These are phyloP conservation scores for Aspergillus sparsus DNA, from an alignment of 495 filamentous ascomycete species.

Conservation along the genomic window DNA sequence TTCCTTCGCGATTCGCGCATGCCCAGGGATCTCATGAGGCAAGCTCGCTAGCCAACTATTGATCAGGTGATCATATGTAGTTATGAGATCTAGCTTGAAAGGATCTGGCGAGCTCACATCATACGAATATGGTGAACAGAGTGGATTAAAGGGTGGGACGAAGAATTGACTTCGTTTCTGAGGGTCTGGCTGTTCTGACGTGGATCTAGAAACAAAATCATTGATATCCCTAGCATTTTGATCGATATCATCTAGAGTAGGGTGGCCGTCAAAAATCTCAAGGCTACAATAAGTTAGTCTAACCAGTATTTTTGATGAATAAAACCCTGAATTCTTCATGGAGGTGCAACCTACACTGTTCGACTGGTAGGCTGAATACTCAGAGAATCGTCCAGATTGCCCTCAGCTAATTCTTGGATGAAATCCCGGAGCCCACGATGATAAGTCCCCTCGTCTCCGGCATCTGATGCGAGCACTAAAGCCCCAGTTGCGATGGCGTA, in stretches of 20 bases:
- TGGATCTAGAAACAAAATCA: conserved; percentile 25
- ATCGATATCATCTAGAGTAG: conserved; percentile 38
- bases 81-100: conserved; percentile 27
- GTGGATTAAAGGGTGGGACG: conserved; percentile 23
- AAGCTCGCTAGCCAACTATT: conserved; percentile 43
- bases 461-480: conserved; percentile 7
- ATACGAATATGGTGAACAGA: conserved; percentile 16
- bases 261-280: conserved; percentile 30
- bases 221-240: conserved; percentile 32
- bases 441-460: not conserved
- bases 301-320: not conserved
- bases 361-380: conserved; percentile 15
- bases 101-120: conserved; percentile 3
- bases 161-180: conserved; percentile 19
- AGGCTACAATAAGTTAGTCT: conserved; percentile 26
- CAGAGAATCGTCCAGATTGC: not conserved
- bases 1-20: conserved; percentile 44
- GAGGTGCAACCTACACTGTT: conserved; percentile 27
- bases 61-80: conserved; percentile 43
- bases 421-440: conserved; percentile 24
- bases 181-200: conserved; percentile 3
- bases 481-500: conserved; percentile 32
- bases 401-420: conserved; percentile 21
- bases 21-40: conserved; percentile 35
- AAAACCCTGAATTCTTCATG: not conserved